Evolutionary conservation across 192 early-diverging fungal species (phyloP).

Genomic region (Umbelopsis isabellina): DNA sequence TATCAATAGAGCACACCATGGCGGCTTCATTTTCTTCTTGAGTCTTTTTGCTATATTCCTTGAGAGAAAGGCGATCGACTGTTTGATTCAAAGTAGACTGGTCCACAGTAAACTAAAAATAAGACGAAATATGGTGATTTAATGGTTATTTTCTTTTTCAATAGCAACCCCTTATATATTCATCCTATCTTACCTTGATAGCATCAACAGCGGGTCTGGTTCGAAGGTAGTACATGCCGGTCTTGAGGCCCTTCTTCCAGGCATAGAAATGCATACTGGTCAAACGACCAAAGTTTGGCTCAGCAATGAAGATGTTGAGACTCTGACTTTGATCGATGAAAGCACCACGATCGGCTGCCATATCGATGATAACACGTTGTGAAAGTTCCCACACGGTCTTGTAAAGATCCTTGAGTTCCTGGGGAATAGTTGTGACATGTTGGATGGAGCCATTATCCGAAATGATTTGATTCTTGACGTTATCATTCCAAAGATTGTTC

Average conservation of each 20-base stretch:
- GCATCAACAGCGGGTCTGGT: constrained; percentile 95
- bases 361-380: constrained; percentile 89
- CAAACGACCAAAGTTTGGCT: constrained; percentile 91
- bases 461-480: constrained; percentile 94
- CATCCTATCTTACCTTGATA: constrained; percentile 64
- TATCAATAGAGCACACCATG: constrained; percentile 89
- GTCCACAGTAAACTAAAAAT: not conserved
- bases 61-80: constrained; percentile 79
- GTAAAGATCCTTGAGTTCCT: constrained; percentile 91
- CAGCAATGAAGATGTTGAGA: constrained; percentile 95
- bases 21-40: constrained; percentile 60
- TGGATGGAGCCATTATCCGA: constrained; percentile 89
- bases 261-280: constrained; percentile 99
- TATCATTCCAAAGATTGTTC: constrained; percentile 90
- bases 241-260: constrained; percentile 98
- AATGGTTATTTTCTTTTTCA: not conserved
- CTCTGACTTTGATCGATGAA: constrained; percentile 98
- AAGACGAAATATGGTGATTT: not conserved
- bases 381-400: constrained; percentile 98
- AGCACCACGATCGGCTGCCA: constrained; percentile 96
- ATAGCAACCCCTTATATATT: not conserved
- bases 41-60: constrained; percentile 46
- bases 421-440: constrained; percentile 75
- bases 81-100: constrained; percentile 67
- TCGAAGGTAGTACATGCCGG: constrained; percentile 98